phyloP scores from a whole-genome alignment of 257 asterid genomes.

The Solanum sitiens region DNA sequence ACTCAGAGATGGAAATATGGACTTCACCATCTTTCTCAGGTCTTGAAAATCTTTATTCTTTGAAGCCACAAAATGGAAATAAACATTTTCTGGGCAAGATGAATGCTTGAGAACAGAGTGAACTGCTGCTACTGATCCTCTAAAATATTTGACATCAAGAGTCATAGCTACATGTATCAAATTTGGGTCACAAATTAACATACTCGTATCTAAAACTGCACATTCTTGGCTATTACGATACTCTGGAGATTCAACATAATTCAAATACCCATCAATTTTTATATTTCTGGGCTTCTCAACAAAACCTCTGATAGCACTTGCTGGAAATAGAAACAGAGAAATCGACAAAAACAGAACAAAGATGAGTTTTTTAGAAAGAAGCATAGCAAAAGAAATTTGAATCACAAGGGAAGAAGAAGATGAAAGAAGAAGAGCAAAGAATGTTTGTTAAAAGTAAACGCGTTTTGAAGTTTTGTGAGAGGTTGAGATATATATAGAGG shows the following conservation, averaged over 20 bases:
- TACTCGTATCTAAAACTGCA: not conserved
- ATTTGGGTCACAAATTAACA: constrained; percentile 24
- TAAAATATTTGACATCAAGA: constrained; percentile 44
- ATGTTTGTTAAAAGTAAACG: not conserved
- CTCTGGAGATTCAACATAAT: constrained; percentile 26
- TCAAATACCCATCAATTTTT: not conserved
- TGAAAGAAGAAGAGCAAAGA: not conserved
- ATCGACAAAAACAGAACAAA: not conserved
- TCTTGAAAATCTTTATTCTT: not conserved
- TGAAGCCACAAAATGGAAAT: constrained; percentile 42
- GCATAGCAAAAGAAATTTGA: not conserved
- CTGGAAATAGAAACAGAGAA: constrained; percentile 8
- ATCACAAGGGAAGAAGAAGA: not conserved
- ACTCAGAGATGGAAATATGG: constrained; percentile 35
- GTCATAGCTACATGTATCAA: constrained; percentile 51
- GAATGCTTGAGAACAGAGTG: constrained; percentile 46
- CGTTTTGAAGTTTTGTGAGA: not conserved
- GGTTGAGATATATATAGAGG: not conserved
- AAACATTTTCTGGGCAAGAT: constrained; percentile 48
- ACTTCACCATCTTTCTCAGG: constrained; percentile 7
- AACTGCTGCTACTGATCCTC: constrained; percentile 66
- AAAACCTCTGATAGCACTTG: constrained; percentile 11
- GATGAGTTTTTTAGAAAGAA: not conserved
- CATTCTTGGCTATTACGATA: constrained; percentile 28
- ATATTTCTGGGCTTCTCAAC: not conserved